A percentile compares a stretch with the other conserved stretches of the same genome.
Conservation (phyloP, 163 green algal genomes). For the Botryococcus braunii region DNA sequence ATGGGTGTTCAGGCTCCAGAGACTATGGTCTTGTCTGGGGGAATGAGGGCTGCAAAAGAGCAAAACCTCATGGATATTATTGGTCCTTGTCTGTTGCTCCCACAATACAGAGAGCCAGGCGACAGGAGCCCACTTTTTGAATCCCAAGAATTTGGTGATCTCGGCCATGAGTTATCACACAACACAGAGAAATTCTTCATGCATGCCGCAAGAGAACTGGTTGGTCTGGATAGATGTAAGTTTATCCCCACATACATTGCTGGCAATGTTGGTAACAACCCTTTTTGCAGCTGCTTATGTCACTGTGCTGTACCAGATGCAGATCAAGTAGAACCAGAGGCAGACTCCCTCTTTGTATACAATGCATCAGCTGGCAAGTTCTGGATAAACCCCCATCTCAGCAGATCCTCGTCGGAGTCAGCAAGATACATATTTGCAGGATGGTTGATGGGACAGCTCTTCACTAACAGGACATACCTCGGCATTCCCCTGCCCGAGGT, state of each 20-base stretch:
- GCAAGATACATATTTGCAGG: not conserved
- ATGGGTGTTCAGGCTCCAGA: not conserved
- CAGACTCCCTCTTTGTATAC: not conserved
- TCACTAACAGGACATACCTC: not conserved
- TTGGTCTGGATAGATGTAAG: not conserved
- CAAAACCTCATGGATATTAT: too few relatives aligned
- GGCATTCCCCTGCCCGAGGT: conserved; percentile 8
- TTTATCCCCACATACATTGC: not conserved
- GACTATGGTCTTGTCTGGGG: too few relatives aligned
- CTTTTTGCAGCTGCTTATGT: too few relatives aligned
- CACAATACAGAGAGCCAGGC: too few relatives aligned
- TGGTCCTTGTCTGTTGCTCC: too few relatives aligned
- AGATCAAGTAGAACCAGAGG: not conserved
- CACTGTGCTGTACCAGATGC: not conserved
- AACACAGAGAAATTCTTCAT: conserved; percentile 7
- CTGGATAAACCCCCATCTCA: conserved; percentile 6
- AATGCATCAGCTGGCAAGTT: not conserved
- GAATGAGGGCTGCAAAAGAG: too few relatives aligned
- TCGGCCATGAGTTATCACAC: too few relatives aligned
- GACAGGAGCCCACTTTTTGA: too few relatives aligned
- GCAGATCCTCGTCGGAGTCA: not conserved
- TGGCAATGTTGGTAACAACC: not conserved
- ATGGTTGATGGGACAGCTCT: conserved; percentile 5
- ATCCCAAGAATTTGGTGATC: too few relatives aligned
- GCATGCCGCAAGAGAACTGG: not conserved